phyloP scores from a whole-genome alignment of 108 stramenopile genomes.

The Epipyxis sp. region DNA sequence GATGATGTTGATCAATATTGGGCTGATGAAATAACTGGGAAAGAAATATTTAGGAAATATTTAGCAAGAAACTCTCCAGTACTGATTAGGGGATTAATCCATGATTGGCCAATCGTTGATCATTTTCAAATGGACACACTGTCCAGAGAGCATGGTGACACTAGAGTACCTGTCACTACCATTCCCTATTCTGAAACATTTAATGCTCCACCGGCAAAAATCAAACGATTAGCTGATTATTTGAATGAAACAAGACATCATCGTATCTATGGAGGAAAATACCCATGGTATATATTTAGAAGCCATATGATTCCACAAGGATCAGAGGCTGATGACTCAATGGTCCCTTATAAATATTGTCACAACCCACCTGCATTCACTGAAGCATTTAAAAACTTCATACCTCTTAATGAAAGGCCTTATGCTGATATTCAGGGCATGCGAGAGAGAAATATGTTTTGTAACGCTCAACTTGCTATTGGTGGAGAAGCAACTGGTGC shows the following conservation, averaged over 20 bases:
- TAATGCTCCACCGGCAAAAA: not conserved
- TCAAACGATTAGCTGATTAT: slow-evolving; percentile 21
- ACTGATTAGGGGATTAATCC: slow-evolving; percentile 8
- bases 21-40: slow-evolving; percentile 13
- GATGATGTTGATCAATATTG: slow-evolving; percentile 18
- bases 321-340: not conserved
- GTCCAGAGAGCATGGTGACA: not conserved
- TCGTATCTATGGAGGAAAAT: not conserved
- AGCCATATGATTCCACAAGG: not conserved
- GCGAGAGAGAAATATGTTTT: slow-evolving; percentile 14
- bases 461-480: slow-evolving; percentile 31
- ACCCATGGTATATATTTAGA: slow-evolving; percentile 35
- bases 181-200: slow-evolving; percentile 35
- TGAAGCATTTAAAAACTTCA: too few species aligned
- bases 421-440: too few species aligned
- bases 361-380: too few species aligned
- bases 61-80: slow-evolving; percentile 5
- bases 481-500: slow-evolving; percentile 29
- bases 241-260: not conserved
- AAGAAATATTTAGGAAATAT: slow-evolving; percentile 26
- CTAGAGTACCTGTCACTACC: not conserved
- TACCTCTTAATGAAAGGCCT: too few species aligned
- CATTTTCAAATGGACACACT: slow-evolving; percentile 4
- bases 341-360: not conserved
- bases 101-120: too few species aligned